Evolutionary conservation across 2,329 filamentous ascomycete species (phyloP).

Genomic region (Botrytis paeoniae): DNA sequence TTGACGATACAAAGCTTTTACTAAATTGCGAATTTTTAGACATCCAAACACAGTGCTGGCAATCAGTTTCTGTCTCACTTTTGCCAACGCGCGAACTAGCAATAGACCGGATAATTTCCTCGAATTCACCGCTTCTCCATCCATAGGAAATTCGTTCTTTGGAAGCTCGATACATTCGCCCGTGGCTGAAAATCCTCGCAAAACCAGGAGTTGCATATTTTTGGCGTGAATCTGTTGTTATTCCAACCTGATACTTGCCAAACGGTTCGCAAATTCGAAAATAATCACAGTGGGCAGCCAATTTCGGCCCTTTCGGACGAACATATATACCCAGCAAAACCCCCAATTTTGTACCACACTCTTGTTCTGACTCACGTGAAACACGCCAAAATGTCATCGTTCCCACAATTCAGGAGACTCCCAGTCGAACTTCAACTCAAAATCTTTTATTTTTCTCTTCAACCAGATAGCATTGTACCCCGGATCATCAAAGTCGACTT

Average conservation of each 20-base stretch:
- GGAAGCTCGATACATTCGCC: neutral
- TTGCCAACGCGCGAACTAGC: neutral
- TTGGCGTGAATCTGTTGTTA: neutral
- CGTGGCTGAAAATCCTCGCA: neutral
- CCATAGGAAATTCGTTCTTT: neutral
- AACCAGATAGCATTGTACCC: neutral
- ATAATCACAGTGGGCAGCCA: neutral
- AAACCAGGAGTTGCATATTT: neutral
- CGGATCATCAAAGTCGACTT: neutral
- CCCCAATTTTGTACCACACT: neutral
- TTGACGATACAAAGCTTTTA: neutral
- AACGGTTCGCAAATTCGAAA: neutral
- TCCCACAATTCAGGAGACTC: neutral
- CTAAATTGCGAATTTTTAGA: neutral
- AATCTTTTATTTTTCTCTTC: conserved; percentile 6
- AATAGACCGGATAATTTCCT: neutral
- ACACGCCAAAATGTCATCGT: conserved; percentile 1
- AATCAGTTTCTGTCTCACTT: conserved; percentile 1
- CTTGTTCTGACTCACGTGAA: neutral
- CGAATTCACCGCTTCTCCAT: neutral
- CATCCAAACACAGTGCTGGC: neutral
- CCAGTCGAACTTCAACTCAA: conserved; percentile 14
- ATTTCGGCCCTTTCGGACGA: neutral
- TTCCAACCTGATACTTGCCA: neutral
- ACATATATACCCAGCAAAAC: neutral